Conservation (phyloP, 1,284 basidiomycete genomes). For the Puccinia triticina region DNA sequence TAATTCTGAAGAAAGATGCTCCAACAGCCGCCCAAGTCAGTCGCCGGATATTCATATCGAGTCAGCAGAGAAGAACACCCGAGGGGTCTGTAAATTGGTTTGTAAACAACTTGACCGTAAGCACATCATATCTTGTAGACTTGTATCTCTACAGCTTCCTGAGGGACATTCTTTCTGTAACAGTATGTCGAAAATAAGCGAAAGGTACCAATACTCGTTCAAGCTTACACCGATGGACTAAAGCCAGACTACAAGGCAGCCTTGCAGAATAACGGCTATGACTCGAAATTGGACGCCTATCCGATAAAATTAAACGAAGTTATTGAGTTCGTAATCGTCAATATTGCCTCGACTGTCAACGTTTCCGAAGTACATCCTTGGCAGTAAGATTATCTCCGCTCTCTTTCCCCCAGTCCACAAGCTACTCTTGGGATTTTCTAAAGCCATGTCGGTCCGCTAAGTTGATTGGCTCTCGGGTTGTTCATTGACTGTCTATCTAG, state of each 20-base stretch:
- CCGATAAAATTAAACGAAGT: conserved; percentile 47
- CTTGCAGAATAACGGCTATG: conserved; percentile 38
- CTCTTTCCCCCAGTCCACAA: background rate
- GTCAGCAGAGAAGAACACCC: conserved; percentile 29
- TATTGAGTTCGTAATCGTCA: conserved; percentile 43
- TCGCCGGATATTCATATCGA: conserved; percentile 40
- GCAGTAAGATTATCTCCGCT: conserved; percentile 32
- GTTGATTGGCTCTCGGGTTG: background rate
- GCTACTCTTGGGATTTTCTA: background rate
- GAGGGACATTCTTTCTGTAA: background rate
- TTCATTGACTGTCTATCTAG: background rate
- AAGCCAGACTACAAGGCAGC: conserved; percentile 31
- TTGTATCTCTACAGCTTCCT: background rate
- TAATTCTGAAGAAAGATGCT: conserved; percentile 9
- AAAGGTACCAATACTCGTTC: conserved; percentile 27
- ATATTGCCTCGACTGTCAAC: conserved; percentile 28
- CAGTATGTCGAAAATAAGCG: conserved; percentile 43
- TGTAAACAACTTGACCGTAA: conserved; percentile 42
- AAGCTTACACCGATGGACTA: conserved; percentile 30
- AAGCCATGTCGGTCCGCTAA: no score
- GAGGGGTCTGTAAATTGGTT: conserved; percentile 45
- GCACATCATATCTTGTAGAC: background rate
- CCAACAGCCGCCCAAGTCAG: conserved; percentile 30
- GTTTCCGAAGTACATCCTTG: conserved; percentile 50
- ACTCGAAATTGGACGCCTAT: conserved; percentile 34